Evolutionary conservation across 352 stramenopile genomes (phyloP).

Genomic region (Phytophthora megakarya): DNA sequence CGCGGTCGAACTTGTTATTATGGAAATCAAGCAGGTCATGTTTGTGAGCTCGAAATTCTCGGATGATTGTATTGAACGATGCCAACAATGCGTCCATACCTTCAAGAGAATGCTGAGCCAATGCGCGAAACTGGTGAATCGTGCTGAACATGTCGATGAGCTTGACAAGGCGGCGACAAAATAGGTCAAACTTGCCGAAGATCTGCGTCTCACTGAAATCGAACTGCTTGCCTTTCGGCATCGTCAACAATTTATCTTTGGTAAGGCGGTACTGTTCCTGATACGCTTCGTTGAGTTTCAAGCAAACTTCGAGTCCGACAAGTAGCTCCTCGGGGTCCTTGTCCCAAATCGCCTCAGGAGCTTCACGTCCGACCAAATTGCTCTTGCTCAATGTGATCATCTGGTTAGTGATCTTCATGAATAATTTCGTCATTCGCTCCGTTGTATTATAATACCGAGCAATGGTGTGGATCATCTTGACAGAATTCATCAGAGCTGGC

Average conservation of each 20-base stretch:
- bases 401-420: slow-evolving; percentile 92
- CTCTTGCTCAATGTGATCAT: slow-evolving; percentile 87
- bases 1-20: slow-evolving; percentile 92
- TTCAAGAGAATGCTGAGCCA: slow-evolving; percentile 91
- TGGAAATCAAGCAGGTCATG: slow-evolving; percentile 89
- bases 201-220: slow-evolving; percentile 92
- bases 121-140: slow-evolving; percentile 91
- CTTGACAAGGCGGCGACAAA: slow-evolving; percentile 88
- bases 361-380: slow-evolving; percentile 59
- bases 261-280: slow-evolving; percentile 90
- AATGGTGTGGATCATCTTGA: slow-evolving; percentile 93
- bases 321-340: slow-evolving; percentile 76
- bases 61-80: slow-evolving; percentile 86
- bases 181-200: slow-evolving; percentile 92
- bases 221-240: slow-evolving; percentile 91
- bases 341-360: slow-evolving; percentile 73
- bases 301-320: slow-evolving; percentile 69
- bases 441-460: slow-evolving; percentile 91
- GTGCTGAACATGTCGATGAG: slow-evolving; percentile 93
- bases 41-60: slow-evolving; percentile 76
- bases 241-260: slow-evolving; percentile 89
- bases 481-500: slow-evolving; percentile 88
- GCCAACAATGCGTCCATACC: slow-evolving; percentile 84
- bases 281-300: slow-evolving; percentile 91
- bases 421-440: slow-evolving; percentile 90